A percentile compares a stretch with the other conserved stretches of the same genome.
Conservation (phyloP, 2,329 filamentous ascomycete genomes). For the Fusarium armeniacum region DNA sequence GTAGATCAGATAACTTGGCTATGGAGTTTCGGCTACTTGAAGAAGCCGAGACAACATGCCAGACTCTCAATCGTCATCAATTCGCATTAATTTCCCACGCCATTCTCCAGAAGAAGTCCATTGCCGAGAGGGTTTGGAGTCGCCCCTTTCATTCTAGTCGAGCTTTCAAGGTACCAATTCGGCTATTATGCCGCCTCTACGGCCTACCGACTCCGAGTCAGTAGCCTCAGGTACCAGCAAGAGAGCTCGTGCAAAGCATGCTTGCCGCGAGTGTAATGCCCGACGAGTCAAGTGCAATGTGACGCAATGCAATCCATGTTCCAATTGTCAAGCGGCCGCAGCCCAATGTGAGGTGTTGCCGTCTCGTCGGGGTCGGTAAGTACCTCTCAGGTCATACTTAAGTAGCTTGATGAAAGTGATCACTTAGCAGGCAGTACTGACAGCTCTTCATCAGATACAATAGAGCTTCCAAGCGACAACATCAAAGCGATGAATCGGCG, state of each 20-base stretch:
- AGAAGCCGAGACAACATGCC: background rate
- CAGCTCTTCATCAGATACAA: background rate
- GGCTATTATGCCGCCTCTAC: background rate
- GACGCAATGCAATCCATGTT: background rate
- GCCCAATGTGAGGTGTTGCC: background rate
- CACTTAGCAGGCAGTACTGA: background rate
- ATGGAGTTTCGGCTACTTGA: background rate
- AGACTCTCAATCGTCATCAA: background rate
- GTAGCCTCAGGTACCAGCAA: background rate
- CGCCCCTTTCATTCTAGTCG: background rate
- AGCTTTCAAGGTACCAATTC: background rate
- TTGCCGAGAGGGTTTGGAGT: background rate
- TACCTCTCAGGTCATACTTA: too few relatives aligned
- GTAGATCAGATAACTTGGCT: too few relatives aligned
- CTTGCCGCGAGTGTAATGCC: background rate
- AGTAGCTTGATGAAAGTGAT: background rate
- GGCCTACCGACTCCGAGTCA: background rate
- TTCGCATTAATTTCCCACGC: background rate
- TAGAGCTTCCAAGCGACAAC: background rate
- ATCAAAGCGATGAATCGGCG: background rate
- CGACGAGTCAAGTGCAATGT: background rate
- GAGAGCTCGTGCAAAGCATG: background rate
- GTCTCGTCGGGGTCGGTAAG: background rate
- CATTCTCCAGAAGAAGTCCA: too few relatives aligned
- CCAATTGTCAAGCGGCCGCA: background rate